Evolutionary conservation across 2,329 filamentous ascomycete genomes (phyloP), one percentile per base, ranked within the genome.

Genomic region (Delphinella strobiligena): DNA sequence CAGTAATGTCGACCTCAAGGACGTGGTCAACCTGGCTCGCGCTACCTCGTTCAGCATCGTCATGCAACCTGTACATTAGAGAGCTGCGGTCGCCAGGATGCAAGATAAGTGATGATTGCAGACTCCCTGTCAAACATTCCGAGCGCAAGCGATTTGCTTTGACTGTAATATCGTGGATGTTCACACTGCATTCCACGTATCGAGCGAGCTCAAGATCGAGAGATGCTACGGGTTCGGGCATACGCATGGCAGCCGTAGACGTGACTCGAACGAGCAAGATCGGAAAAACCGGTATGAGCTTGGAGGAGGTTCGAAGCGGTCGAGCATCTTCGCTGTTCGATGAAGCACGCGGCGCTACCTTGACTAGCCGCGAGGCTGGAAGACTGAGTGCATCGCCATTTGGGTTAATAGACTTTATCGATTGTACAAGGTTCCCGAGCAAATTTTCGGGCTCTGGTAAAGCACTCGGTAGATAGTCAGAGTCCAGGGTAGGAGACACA

Each of bases 171-270:
- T 67, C 64, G 40, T 76, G 65, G 15, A 87, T 66, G 9, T 64
- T 61, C 15, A 80, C 67, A 51, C 76, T 71, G 55, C 76, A 83
- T 36, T 78, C 73, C 42, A 80, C 74, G 53, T 80, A 76, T 5
- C 78, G 71, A 0, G 81, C 82, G 45, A 84, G 78, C 59, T 87
- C 82, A 30, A 87, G 59, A 52, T 87, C 82, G 4, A 88, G 63
- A 37, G 82, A 74, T 7, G 80, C 80, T 43, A 87, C 34, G 56
- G 36, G 35, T 59, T 57, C 3, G 74, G 58, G 43, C 71, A 75
- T 8, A 75, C 63, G 80, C 76, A 55, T 85, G 84, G 33, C 22
- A 27, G 22, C 22, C 7, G 22, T 27, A 27, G 22, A 27, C 22
- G 22, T 12, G 22, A 87, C 73, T 32, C 81, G 72, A 34, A 80